A percentile compares a stretch with the other conserved stretches of the same genome.
phyloP scores from a whole-genome alignment of 116 monocot species.

The Zostera marina region DNA sequence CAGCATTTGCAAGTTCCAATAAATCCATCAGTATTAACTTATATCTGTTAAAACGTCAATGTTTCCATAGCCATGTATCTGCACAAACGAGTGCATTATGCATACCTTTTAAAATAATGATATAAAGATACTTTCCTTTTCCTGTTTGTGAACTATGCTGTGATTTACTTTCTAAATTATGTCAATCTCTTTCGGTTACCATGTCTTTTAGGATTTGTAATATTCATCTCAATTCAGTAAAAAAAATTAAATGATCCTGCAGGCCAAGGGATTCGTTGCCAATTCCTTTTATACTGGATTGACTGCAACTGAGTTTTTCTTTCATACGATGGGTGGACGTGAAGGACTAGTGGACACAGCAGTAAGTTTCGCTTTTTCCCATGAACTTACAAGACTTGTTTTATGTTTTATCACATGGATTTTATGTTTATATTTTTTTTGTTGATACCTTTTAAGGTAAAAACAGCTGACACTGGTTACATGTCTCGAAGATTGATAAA shows the following conservation, averaged over 20 bases:
- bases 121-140: neutral
- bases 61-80: too few species aligned
- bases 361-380: slow-evolving; percentile 23
- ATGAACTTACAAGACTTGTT: too few species aligned
- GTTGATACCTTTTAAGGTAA: slow-evolving; percentile 32
- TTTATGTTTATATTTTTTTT: slow-evolving; percentile 1
- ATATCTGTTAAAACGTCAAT: too few species aligned
- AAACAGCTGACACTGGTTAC: slow-evolving; percentile 99
- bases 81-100: too few species aligned
- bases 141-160: neutral
- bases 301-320: slow-evolving; percentile 98
- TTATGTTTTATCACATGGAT: neutral
- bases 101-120: too few species aligned
- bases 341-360: slow-evolving; percentile 99
- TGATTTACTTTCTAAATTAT: neutral
- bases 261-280: slow-evolving; percentile 99
- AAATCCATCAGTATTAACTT: too few species aligned
- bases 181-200: neutral
- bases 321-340: slow-evolving; percentile 98
- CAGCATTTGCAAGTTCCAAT: too few species aligned
- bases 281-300: slow-evolving; percentile 98
- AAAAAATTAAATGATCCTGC: slow-evolving; percentile 7
- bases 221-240: neutral
- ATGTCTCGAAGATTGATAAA: slow-evolving; percentile 99
- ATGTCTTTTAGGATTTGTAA: neutral